phyloP scores from a whole-genome alignment of 805 yeast species.

The Torulaspora microellipsoides region DNA sequence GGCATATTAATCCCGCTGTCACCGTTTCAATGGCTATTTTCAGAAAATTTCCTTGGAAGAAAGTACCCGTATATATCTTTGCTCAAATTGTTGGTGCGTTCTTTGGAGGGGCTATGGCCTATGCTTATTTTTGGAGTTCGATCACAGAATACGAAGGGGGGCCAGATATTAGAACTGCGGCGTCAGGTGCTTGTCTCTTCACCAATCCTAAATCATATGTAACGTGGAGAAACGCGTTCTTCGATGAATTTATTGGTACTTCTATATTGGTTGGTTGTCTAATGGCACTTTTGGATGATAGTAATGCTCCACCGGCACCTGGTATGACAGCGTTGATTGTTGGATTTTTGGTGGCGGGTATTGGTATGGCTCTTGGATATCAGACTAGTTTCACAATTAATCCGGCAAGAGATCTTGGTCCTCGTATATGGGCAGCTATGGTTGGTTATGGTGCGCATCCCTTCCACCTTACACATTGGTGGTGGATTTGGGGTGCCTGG shows the following conservation, averaged over 20 bases:
- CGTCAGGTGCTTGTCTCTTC: constrained; percentile 41
- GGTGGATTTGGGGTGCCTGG: constrained; percentile 37
- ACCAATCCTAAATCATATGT: constrained; percentile 39
- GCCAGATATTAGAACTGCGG: constrained; percentile 16
- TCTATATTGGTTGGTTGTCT: constrained; percentile 40
- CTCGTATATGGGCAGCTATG: constrained; percentile 41
- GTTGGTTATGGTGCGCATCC: constrained; percentile 37
- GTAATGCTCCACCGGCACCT: constrained; percentile 38
- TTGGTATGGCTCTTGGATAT: constrained; percentile 44
- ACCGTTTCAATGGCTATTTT: constrained; percentile 41
- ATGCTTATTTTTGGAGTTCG: constrained; percentile 39
- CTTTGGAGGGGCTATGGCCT: constrained; percentile 41
- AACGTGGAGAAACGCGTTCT: constrained; percentile 38
- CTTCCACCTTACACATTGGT: constrained; percentile 27
- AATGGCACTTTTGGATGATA: constrained; percentile 42
- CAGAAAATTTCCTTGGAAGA: constrained; percentile 45
- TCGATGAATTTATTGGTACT: constrained; percentile 41
- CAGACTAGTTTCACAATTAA: constrained; percentile 47
- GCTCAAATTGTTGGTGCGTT: constrained; percentile 44
- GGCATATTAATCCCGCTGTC: constrained; percentile 47
- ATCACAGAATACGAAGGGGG: constrained; percentile 15
- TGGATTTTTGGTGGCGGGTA: constrained; percentile 38
- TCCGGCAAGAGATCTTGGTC: constrained; percentile 46
- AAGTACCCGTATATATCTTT: constrained; percentile 39
- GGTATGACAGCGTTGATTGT: constrained; percentile 41